Base-by-base conservation (phyloP, 108 stramenopile genomes). In the Skeletonema potamos region DNA sequence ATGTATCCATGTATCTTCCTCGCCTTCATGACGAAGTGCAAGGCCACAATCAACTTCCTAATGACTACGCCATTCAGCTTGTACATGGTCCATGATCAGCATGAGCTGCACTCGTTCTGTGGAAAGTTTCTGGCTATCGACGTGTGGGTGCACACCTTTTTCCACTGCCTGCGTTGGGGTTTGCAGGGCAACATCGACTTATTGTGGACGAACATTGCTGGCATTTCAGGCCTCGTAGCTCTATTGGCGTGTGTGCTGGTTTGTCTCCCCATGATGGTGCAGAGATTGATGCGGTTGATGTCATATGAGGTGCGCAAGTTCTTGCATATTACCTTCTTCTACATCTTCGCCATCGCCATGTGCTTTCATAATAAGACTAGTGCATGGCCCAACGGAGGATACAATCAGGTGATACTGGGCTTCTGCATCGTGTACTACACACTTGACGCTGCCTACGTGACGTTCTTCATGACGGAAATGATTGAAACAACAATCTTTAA, bases 381-480 rank as follows among this genome's bases (percentile, higher is more conserved):
- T 57, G 79, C 60, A 3, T 62, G 68, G 33, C 74, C 74, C 20
- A 82, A 85, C 39, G 82, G 82, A 24, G 85, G 85, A n/a, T 85
- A 76, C 32, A 82, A 66, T 27, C 37, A 39, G 5, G 71, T 65
- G 15, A 66, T 81, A n/a, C 54, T 85, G 28, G 78, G 81, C 22
- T 74, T 72, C 11, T 69, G 74, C 7, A 79, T 85, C 8, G 36
- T 58, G 1, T 70, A 46, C 65, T 85, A 85, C 59, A 64, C 68
- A 12, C 34, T 85, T 5, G 85, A 85, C 75, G 22, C 58, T 9
- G 8, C 60, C 12, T 83, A 79, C 37, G 73, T 68, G 17, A 58
- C 62, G 17, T 60, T 85, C 48, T 76, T 76, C 59, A 85, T 85
- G 85, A 80, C 82, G 8, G 85, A 85, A 54, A 76, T 74, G 17